Conservation (phyloP, 176 grass and related monocot species). For the Lolium multiflorum region DNA sequence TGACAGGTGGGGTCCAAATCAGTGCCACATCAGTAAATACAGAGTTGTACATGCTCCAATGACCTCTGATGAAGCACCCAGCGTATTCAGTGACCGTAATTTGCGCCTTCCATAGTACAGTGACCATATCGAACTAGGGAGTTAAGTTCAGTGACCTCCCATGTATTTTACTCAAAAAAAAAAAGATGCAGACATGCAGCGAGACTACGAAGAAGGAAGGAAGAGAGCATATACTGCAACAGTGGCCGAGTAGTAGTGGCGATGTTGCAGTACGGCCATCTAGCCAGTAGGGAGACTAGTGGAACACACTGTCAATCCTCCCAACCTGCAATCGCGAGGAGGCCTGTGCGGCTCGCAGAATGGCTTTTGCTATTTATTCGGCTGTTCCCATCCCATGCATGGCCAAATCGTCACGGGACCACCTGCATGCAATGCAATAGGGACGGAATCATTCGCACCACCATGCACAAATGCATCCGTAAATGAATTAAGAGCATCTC, state of each 20-base stretch:
- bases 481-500: not conserved
- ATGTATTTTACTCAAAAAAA: too few relatives aligned
- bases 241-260: too few relatives aligned
- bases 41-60: too few relatives aligned
- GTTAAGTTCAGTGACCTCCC: too few relatives aligned
- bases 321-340: slow-evolving; percentile 44
- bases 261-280: not conserved
- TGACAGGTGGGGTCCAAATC: too few relatives aligned
- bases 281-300: not conserved
- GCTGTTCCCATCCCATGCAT: slow-evolving; percentile 23
- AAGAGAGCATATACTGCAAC: not conserved
- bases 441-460: slow-evolving; percentile 29
- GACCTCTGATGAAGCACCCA: too few relatives aligned
- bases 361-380: slow-evolving; percentile 60
- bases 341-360: not conserved
- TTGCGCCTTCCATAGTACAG: too few relatives aligned
- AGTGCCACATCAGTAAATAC: too few relatives aligned
- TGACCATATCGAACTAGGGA: too few relatives aligned
- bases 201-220: not conserved
- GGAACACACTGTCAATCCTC: slow-evolving; percentile 54
- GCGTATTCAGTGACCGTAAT: too few relatives aligned
- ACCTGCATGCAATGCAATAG: not conserved
- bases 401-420: slow-evolving; percentile 36
- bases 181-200: not conserved
- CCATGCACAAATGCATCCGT: not conserved